These are phyloP conservation scores for Psilocybe tampanensis DNA, from an alignment of 768 basidiomycete species.

Conservation along the genomic window DNA sequence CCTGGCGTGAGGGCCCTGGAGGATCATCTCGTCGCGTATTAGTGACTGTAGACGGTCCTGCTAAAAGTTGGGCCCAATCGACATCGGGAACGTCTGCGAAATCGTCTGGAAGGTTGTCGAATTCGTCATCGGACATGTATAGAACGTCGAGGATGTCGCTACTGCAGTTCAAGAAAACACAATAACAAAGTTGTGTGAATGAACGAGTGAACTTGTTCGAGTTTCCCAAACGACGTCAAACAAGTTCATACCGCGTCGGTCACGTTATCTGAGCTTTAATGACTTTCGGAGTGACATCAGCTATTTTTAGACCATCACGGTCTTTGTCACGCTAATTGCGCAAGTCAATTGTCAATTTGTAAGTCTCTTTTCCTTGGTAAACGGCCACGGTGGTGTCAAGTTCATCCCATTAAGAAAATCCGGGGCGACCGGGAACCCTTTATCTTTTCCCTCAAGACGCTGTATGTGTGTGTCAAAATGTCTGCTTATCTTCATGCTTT, in stretches of 20 bases:
- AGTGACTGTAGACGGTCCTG: constrained; percentile 16
- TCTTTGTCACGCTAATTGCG: background rate
- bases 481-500: no score
- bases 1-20: background rate
- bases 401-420: constrained; percentile 1
- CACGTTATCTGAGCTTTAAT: constrained; percentile 7
- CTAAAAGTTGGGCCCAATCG: constrained; percentile 44
- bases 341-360: background rate
- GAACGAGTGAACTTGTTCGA: background rate
- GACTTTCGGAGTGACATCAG: constrained; percentile 6
- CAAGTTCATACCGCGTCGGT: background rate
- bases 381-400: background rate
- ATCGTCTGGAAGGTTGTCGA: constrained; percentile 53
- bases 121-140: constrained; percentile 51
- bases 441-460: background rate
- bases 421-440: constrained; percentile 2
- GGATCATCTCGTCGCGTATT: background rate
- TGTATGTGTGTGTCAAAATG: no score
- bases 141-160: background rate
- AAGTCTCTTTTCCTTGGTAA: background rate
- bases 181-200: background rate
- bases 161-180: background rate
- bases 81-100: constrained; percentile 53
- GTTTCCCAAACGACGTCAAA: background rate
- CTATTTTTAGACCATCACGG: constrained; percentile 12